These are phyloP conservation scores for Neonectria magnoliae DNA, from an alignment of 2,329 filamentous ascomycete genomes.

Conservation along the genomic window DNA sequence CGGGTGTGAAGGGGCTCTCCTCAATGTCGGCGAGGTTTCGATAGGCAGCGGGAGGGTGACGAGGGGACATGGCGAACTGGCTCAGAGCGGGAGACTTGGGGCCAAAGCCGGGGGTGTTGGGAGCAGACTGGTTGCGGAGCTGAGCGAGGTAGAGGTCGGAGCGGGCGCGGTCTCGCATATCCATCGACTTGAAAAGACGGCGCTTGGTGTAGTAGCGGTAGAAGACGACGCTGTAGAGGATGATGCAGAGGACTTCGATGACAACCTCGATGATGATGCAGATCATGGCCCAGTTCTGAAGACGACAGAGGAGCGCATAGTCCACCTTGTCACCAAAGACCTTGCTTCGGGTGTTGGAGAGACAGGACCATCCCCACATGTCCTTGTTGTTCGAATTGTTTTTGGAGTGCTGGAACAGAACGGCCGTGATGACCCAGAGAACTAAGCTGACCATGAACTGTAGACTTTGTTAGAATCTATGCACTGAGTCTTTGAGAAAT, in stretches of 20 bases:
- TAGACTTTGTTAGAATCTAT: slow-evolving; percentile 12
- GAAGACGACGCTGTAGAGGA: slow-evolving; percentile 93
- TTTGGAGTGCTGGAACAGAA: slow-evolving; percentile 81
- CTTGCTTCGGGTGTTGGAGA: slow-evolving; percentile 82
- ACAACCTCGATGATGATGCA: slow-evolving; percentile 98
- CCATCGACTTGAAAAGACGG: slow-evolving; percentile 95
- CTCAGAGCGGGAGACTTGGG: slow-evolving; percentile 68
- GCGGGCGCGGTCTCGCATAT: slow-evolving; percentile 90
- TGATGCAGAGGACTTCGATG: slow-evolving; percentile 89
- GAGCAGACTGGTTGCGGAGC: slow-evolving; percentile 85
- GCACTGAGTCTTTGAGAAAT: neutral
- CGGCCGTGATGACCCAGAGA: slow-evolving; percentile 91
- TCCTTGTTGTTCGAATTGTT: slow-evolving; percentile 79
- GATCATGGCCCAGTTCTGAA: slow-evolving; percentile 93
- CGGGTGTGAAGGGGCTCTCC: slow-evolving; percentile 63
- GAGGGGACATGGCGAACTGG: slow-evolving; percentile 65
- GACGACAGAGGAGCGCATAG: slow-evolving; percentile 90
- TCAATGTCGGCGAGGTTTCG: slow-evolving; percentile 59
- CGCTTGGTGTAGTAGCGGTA: slow-evolving; percentile 98
- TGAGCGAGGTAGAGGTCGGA: slow-evolving; percentile 94
- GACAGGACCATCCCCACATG: slow-evolving; percentile 98
- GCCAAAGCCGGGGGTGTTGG: slow-evolving; percentile 91
- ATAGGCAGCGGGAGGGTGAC: slow-evolving; percentile 68
- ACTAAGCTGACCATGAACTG: slow-evolving; percentile 88
- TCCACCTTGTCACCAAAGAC: slow-evolving; percentile 84